Percentiles rank a stretch among this genome's conserved stretches.
phyloP scores from a whole-genome alignment of 805 yeast genomes.

The Monosporozyma yasuniensis region DNA sequence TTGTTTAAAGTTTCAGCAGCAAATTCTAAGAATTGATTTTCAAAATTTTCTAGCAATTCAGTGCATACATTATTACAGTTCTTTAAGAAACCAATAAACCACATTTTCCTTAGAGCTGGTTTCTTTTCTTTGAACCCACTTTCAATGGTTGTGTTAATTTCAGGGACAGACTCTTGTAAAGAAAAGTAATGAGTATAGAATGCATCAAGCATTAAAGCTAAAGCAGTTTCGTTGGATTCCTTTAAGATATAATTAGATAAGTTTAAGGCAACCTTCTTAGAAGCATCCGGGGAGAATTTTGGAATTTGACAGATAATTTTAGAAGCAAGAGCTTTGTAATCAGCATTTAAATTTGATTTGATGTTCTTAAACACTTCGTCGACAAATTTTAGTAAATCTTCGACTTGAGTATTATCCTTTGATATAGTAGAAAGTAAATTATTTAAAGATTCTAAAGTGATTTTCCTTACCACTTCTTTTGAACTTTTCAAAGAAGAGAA shows the following conservation, averaged over 20 bases:
- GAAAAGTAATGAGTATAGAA: constrained; percentile 39
- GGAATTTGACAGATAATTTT: constrained; percentile 34
- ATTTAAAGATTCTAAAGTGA: constrained; percentile 34
- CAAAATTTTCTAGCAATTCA: constrained; percentile 30
- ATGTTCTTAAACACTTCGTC: constrained; percentile 49
- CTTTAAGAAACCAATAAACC: constrained; percentile 45
- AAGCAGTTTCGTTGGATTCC: constrained; percentile 66
- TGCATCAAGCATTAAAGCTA: constrained; percentile 41
- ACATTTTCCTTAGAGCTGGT: constrained; percentile 49
- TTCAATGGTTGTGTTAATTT: constrained; percentile 31
- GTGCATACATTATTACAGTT: constrained; percentile 25
- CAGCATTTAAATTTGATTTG: constrained; percentile 53
- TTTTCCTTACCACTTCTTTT: constrained; percentile 52
- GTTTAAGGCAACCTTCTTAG: constrained; percentile 34
- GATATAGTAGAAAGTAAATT: constrained; percentile 21
- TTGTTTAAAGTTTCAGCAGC: constrained; percentile 31
- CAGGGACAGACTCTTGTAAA: constrained; percentile 18
- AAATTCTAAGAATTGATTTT: constrained; percentile 22
- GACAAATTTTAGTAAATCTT: constrained; percentile 30
- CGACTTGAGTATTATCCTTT: constrained; percentile 19
- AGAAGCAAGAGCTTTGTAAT: constrained; percentile 51
- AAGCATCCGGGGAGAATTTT: constrained; percentile 19
- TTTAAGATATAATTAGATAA: constrained; percentile 50
- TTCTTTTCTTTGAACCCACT: constrained; percentile 63
- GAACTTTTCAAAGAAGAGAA: constrained; percentile 56